Evolutionary conservation across 208 protist species (phyloP).

Genomic region (Leishmania turanica): DNA sequence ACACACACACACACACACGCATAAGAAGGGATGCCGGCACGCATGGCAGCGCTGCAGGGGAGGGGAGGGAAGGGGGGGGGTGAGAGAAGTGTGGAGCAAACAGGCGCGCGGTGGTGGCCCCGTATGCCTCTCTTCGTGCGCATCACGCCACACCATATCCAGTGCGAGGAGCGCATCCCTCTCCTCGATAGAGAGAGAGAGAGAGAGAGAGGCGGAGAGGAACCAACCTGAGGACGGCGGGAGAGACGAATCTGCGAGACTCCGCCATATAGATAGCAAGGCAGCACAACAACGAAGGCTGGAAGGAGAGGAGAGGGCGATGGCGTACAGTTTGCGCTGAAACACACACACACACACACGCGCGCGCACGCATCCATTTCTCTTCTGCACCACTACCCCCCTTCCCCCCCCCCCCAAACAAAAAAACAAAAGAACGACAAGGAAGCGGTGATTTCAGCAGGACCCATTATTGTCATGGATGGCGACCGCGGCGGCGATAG

Average conservation of each 20-base stretch:
- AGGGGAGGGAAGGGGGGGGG: neutral
- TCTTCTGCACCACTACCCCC: neutral
- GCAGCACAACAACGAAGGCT: neutral
- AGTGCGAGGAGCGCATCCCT: neutral
- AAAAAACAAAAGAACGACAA: no score
- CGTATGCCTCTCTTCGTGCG: neutral
- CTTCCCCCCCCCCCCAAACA: neutral
- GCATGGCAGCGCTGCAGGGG: neutral
- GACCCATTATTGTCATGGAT: conserved; percentile 21
- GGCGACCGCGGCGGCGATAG: conserved; percentile 62
- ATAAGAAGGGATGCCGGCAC: no score
- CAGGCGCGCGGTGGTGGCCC: neutral
- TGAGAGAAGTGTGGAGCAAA: neutral
- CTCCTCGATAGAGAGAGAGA: neutral
- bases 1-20: no score
- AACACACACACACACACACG: neutral
- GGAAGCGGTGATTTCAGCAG: conserved; percentile 3
- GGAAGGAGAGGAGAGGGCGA: neutral
- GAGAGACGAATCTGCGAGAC: neutral
- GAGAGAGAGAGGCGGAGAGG: neutral
- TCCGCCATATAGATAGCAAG: neutral
- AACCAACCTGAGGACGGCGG: neutral
- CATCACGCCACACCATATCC: neutral
- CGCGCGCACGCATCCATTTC: neutral
- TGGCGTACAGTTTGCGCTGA: neutral